A percentile compares a stretch with the other conserved stretches of the same genome.
phyloP scores from a whole-genome alignment of 306 rosid species.

The Corylus americana region DNA sequence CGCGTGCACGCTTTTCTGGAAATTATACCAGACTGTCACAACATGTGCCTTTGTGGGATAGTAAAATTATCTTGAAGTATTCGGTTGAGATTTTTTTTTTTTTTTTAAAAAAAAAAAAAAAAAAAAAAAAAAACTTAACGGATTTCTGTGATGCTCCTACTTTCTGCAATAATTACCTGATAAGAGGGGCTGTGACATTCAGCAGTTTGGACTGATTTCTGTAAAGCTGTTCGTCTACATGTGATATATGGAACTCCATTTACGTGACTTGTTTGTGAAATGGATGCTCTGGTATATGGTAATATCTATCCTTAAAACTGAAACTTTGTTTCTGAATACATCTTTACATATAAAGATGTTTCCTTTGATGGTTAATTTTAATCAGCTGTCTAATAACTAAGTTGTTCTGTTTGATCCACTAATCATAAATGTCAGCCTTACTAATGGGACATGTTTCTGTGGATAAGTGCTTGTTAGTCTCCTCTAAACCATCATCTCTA shows the following conservation, averaged over 20 bases:
- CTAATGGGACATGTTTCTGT: conserved; percentile 7
- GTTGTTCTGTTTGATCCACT: neutral
- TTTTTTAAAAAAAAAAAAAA: too few species aligned
- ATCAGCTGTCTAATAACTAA: neutral
- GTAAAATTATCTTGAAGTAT: neutral
- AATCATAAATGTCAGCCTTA: neutral
- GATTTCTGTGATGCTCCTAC: neutral
- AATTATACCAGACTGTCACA: too few species aligned
- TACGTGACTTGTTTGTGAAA: neutral
- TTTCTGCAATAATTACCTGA: neutral
- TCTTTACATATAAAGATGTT: conserved; percentile 1
- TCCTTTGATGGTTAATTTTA: neutral
- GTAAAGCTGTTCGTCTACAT: neutral
- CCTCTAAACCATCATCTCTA: conserved; percentile 27
- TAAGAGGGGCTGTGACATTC: neutral
- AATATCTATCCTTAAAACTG: neutral
- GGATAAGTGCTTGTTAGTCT: conserved; percentile 19
- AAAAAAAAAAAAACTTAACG: too few species aligned
- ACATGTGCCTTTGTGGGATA: neutral
- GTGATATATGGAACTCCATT: neutral
- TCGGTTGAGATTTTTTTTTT: neutral
- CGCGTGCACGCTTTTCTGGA: too few species aligned
- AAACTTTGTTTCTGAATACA: neutral
- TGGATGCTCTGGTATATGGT: neutral
- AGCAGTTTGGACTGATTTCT: neutral